Base-by-base conservation (phyloP, 495 filamentous ascomycete genomes). In the Xylaria palmicola region DNA sequence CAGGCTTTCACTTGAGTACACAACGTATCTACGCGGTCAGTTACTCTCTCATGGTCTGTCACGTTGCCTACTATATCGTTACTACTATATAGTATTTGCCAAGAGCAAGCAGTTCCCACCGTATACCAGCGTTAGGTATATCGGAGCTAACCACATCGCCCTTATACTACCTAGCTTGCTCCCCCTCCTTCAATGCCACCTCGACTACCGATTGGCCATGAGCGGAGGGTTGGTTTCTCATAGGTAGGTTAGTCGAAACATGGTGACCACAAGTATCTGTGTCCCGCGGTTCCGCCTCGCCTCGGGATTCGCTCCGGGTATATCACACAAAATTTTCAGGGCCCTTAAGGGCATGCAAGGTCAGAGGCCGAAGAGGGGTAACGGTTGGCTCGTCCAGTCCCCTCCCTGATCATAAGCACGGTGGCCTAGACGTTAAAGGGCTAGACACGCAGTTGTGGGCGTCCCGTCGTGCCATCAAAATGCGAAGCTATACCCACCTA, bases 141-240 rank as follows among this genome's bases (percentile, higher is more conserved):
- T n/a, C n/a, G n/a, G n/a, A n/a, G n/a, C n/a, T n/a, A n/a, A n/a
- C 57, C 58, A 59, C 64, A 62, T 54, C 29, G 6, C 17, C 27
- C 24, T 10, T 6, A 32, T 34, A 1, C n/a, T 51, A 51, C n/a
- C n/a, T n/a, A n/a, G n/a, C n/a, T n/a, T n/a, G 56, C 58, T 47
- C 49, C 51, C 65, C 52, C 58, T 58, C 54, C 53, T 41, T 20
- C 43, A 29, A 65, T 57, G n/a, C 17, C 48, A 51, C 48, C 29
- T 34, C 48, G 34, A 51, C 29, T 51, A 34, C 48, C 48, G 48
- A 51, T 51, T 51, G 48, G 48, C 29, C 29, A 51, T 51, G 29
- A 29, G n/a, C 29, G 26, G 45, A n/a, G 29, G 4, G 50, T 6
- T 32, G 32, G 15, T n/a, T 24, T 24, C 30, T 37, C 22, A 52